phyloP scores from a whole-genome alignment of 805 yeast species.

The Kuraishia piskuri region DNA sequence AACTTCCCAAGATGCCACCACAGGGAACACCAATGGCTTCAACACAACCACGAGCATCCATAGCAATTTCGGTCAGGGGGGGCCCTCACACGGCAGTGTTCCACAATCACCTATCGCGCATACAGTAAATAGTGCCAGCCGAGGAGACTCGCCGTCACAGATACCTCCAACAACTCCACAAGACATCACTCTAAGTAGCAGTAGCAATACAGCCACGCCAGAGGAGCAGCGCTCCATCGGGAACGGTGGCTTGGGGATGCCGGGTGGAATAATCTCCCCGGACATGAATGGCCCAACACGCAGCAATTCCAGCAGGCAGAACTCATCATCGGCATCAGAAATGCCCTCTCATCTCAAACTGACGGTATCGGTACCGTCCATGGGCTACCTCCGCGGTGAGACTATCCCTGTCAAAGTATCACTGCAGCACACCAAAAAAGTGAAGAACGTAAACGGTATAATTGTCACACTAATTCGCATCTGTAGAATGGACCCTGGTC shows the following conservation, averaged over 20 bases:
- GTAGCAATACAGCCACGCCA: background rate
- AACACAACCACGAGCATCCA: background rate
- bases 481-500: constrained; percentile 56
- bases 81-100: background rate
- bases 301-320: background rate
- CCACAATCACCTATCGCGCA: constrained; percentile 2
- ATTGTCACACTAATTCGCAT: constrained; percentile 75
- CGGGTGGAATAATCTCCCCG: background rate
- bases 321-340: background rate
- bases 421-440: constrained; percentile 61
- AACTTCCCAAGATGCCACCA: background rate
- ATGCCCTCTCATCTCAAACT: constrained; percentile 23
- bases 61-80: background rate
- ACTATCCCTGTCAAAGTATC: constrained; percentile 60
- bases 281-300: background rate
- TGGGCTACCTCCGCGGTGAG: constrained; percentile 79
- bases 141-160: background rate
- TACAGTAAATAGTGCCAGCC: background rate
- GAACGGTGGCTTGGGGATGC: background rate
- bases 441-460: constrained; percentile 63
- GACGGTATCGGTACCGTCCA: constrained; percentile 38
- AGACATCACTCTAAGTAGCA: constrained; percentile 3
- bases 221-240: background rate
- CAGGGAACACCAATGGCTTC: background rate
- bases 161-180: constrained; percentile 7